Base-by-base conservation (phyloP, 352 stramenopile species). In the Phytophthora aleatoria region DNA sequence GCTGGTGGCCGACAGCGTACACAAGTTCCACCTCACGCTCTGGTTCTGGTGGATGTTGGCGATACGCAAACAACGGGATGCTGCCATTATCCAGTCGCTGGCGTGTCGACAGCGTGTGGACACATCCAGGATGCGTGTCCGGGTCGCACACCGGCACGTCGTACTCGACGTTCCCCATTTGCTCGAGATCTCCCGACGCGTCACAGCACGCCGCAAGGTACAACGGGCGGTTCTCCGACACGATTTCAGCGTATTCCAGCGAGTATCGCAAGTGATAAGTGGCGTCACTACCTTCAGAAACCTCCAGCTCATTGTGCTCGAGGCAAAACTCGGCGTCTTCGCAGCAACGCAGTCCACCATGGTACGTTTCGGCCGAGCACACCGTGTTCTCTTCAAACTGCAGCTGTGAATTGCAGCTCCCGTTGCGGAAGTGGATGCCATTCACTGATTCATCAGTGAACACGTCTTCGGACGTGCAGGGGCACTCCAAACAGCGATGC, bases 131-230 rank as follows among this genome's bases (percentile, higher is more conserved):
- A 49, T 92, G 83, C 8, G 77, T 73, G 50, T 78, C 78, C 5
- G 72, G 79, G 57, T 92, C 73, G 50, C 85, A 94, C 41, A 67
- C 30, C 0, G 85, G 85, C 20, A 94, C 74, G 61, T 94, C 83
- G 68, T 94, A 94, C 67, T 94, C 85, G 20, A 94, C 60, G 60
- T 91, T 91, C 27, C 85, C 85, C 59, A 86, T 83, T 62, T 85
- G 64, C 3, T 66, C 55, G 10, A 90, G 59, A 59, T 81, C 76
- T 10, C 83, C 83, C 5, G 83, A 83, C 2, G 83, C 85, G 33
- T 94, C 85, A 48, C 85, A 94, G 61, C 85, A 94, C 12, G 77
- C 79, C 7, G 81, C 81, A 15, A 91, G 61, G 65, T 89, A 91
- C 47, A 94, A 62, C 35, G 76, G 71, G 12, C 79, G 81, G 50